Conservation (phyloP, 2,329 filamentous ascomycete species). For the Hypocrella siamensis region DNA sequence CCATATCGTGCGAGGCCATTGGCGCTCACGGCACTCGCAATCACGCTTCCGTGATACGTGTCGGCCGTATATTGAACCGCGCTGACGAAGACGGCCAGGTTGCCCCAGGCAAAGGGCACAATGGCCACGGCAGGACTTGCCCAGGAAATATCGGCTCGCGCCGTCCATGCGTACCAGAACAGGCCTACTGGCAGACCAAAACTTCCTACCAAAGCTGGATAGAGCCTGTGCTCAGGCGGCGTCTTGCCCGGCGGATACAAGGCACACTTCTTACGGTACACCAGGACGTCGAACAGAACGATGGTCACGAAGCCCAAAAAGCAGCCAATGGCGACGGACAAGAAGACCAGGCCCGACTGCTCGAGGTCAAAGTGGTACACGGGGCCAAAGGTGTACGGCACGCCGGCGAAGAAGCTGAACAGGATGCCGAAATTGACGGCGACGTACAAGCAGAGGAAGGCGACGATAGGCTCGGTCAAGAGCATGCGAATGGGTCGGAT, state of each 20-base stretch:
- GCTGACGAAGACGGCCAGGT: constrained; percentile 41
- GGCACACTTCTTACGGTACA: constrained; percentile 23
- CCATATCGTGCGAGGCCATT: constrained; percentile 41
- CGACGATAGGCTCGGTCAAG: constrained; percentile 45
- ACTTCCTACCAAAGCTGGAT: constrained; percentile 42
- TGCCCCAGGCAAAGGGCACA: constrained; percentile 43
- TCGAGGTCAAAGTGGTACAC: constrained; percentile 28
- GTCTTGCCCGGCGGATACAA: constrained; percentile 18
- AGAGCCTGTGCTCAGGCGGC: constrained; percentile 40
- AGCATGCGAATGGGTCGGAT: constrained; percentile 41
- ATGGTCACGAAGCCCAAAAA: constrained; percentile 25
- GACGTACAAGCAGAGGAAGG: constrained; percentile 34
- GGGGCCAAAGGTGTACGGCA: constrained; percentile 29
- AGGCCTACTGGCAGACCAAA: constrained; percentile 34
- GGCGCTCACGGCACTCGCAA: constrained; percentile 43
- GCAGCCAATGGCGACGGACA: constrained; percentile 29
- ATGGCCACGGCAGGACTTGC: constrained; percentile 33
- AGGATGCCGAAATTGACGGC: constrained; percentile 35
- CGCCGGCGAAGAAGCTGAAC: constrained; percentile 35
- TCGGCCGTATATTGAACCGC: constrained; percentile 37
- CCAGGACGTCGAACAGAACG: constrained; percentile 20
- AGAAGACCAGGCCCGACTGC: constrained; percentile 26
- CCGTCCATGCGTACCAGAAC: constrained; percentile 47
- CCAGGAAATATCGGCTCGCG: constrained; percentile 28
- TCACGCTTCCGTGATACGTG: constrained; percentile 35